Conservation (phyloP, 177 flowering plant genomes). For the Vitis hybrid region DNA sequence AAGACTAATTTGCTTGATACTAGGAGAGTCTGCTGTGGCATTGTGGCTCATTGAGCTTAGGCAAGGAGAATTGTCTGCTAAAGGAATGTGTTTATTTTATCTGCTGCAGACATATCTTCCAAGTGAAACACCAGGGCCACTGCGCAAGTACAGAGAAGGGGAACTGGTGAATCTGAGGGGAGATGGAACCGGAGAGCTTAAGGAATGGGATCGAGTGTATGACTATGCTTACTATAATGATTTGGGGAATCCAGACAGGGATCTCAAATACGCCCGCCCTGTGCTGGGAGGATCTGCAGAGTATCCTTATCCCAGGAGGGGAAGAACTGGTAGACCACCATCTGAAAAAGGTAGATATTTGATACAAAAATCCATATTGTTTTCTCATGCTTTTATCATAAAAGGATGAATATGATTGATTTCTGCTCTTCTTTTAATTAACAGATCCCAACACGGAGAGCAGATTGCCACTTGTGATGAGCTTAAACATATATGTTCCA, state of each 20-base stretch:
- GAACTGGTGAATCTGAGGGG: slow-evolving; percentile 55
- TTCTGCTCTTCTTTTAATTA: background rate
- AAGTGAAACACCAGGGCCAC: slow-evolving; percentile 40
- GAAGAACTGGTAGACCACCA: slow-evolving; percentile 52
- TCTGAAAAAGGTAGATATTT: slow-evolving; percentile 32
- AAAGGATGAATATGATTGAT: background rate
- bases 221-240: slow-evolving; percentile 67
- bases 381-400: background rate
- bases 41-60: too few relatives aligned
- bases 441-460: slow-evolving; percentile 55
- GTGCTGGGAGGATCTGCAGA: slow-evolving; percentile 57
- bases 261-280: slow-evolving; percentile 34
- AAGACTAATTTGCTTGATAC: background rate
- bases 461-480: slow-evolving; percentile 29
- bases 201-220: slow-evolving; percentile 65
- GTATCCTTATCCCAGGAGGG: slow-evolving; percentile 67
- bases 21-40: too few relatives aligned
- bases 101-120: slow-evolving; percentile 53
- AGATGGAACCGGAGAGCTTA: slow-evolving; percentile 40
- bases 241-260: slow-evolving; percentile 54
- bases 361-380: background rate
- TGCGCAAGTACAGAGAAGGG: slow-evolving; percentile 43
- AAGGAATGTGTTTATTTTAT: background rate
- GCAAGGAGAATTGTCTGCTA: slow-evolving; percentile 2
- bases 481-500: slow-evolving; percentile 53